These are phyloP conservation scores for Phytophthora cryptogea DNA, from an alignment of 352 stramenopile genomes.

Conservation along the genomic window DNA sequence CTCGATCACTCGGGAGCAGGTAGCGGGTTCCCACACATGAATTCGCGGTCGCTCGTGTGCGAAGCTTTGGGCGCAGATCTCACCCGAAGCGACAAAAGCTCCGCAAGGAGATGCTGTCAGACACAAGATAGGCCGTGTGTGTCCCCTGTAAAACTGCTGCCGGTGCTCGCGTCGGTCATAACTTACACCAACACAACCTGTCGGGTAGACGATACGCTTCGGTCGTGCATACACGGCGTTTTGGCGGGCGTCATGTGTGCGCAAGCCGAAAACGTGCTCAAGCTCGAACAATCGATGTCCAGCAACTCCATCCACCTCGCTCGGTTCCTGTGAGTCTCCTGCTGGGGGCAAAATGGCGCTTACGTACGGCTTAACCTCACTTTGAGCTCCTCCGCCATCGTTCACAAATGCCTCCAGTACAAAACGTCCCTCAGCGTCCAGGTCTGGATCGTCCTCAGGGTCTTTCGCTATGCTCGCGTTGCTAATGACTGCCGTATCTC, in stretches of 20 bases:
- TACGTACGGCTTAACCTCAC: conserved; percentile 70
- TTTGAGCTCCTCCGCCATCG: conserved; percentile 31
- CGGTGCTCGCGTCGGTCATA: conserved; percentile 77
- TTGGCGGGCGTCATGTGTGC: conserved; percentile 60
- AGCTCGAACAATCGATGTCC: conserved; percentile 49
- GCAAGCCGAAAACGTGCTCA: conserved; percentile 71
- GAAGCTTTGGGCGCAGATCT: conserved; percentile 67
- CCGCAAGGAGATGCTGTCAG: conserved; percentile 52
- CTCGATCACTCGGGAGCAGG: conserved; percentile 48
- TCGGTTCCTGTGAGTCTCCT: conserved; percentile 38
- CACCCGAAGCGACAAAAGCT: conserved; percentile 66
- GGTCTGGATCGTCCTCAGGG: conserved; percentile 55
- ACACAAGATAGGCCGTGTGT: conserved; percentile 64
- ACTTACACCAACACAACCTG: conserved; percentile 61
- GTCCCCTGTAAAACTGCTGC: conserved; percentile 68
- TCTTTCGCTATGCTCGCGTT: conserved; percentile 49
- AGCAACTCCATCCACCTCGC: conserved; percentile 41
- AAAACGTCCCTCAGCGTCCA: conserved; percentile 59
- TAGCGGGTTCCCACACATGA: conserved; percentile 76
- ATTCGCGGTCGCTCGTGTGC: conserved; percentile 63
- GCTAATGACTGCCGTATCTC: conserved; percentile 5
- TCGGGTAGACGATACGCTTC: conserved; percentile 69
- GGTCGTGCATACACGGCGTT: conserved; percentile 64
- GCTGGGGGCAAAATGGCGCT: conserved; percentile 66
- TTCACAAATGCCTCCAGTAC: conserved; percentile 65